Evolutionary conservation across 2,329 filamentous ascomycete genomes (phyloP), one percentile per base, ranked within the genome.

Genomic region (Pseudodiploospora longispora): DNA sequence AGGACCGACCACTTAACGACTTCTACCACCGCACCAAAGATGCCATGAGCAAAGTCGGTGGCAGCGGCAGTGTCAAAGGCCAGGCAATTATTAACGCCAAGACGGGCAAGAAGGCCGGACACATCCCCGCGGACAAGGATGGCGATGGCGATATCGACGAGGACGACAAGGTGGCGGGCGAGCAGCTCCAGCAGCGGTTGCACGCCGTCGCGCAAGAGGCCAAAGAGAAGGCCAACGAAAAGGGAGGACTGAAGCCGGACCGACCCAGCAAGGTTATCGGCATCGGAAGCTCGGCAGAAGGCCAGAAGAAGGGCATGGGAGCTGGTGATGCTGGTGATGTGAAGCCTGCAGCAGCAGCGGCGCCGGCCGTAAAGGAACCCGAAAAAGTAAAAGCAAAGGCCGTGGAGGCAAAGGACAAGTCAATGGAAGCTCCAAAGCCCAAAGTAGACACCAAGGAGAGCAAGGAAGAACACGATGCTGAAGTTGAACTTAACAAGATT

Each of bases 401-500:
- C 44, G 27, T 30, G 41, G 74, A 81, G 44, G 78, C 84, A 2
- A 82, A 89, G 60, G 66, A 68, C 27, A 86, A 88, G 62, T 32
- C 27, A 47, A 55, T 10, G 52, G 51, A 35, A 55, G 19, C 19
- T 19, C 52, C 33, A 53, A 60, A 56, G 36, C 55, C 54, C 30
- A 57, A 62, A 48, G 63, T 69, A 40, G 64, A 69, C 47, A 57
- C 57, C 30, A 56, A 65, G 29, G 73, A 80, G 60, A 74, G 74
- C 9, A 68, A 75, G 30, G 75, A 82, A 49, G 76, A 83, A 43
- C 73, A 78, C 44, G 74, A 81, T 44, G 79, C 85, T 2, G 82
- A 89, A 60, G 66, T 68, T 12, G 86, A 88, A 62, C 66, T 97
- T 50, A 84, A 88, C 57, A 63, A 65, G 6, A 95, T 97, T 40